Percentiles rank a stretch among this genome's conserved stretches.
phyloP scores from a whole-genome alignment of 2,329 filamentous ascomycete genomes.

The Pseudogymnoascus sp. region DNA sequence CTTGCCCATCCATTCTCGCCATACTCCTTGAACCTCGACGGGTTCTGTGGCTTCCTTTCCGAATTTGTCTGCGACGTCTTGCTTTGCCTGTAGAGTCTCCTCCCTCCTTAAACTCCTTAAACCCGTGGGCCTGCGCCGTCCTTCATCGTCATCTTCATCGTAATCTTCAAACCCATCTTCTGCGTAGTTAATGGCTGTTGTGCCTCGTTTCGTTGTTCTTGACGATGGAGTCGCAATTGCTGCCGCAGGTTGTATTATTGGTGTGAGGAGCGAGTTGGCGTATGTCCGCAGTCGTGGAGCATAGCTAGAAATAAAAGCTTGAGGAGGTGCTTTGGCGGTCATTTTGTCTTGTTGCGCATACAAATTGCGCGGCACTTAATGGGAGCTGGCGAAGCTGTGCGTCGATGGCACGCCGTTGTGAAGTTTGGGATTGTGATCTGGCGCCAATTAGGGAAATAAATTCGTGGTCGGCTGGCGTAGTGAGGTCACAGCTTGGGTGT shows the following conservation, averaged over 20 bases:
- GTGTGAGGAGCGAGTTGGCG: conserved; percentile 84
- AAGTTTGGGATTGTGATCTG: not conserved
- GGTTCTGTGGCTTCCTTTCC: conserved; percentile 76
- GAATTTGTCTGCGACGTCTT: conserved; percentile 64
- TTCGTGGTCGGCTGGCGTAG: not conserved
- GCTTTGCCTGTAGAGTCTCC: conserved; percentile 57
- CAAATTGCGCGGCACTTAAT: not conserved
- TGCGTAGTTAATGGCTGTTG: conserved; percentile 94
- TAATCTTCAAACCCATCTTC: conserved; percentile 90
- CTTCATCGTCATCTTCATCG: conserved; percentile 69
- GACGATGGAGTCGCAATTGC: conserved; percentile 58
- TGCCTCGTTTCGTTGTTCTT: conserved; percentile 94
- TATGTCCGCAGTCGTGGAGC: conserved; percentile 84
- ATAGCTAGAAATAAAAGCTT: conserved; percentile 87
- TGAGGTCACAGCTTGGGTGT: not conserved
- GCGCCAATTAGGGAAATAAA: not conserved
- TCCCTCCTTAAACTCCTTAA: conserved; percentile 75
- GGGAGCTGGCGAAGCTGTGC: not conserved
- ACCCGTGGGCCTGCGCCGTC: conserved; percentile 65
- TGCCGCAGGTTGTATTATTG: conserved; percentile 66
- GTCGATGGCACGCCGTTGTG: not conserved
- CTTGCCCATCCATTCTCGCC: conserved; percentile 93
- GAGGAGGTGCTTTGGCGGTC: conserved; percentile 47
- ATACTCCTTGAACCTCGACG: conserved; percentile 81
- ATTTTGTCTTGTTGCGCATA: conserved; percentile 8